Evolutionary conservation across 1,284 basidiomycete genomes (phyloP).

Genomic region (Agroathelia rolfsii): DNA sequence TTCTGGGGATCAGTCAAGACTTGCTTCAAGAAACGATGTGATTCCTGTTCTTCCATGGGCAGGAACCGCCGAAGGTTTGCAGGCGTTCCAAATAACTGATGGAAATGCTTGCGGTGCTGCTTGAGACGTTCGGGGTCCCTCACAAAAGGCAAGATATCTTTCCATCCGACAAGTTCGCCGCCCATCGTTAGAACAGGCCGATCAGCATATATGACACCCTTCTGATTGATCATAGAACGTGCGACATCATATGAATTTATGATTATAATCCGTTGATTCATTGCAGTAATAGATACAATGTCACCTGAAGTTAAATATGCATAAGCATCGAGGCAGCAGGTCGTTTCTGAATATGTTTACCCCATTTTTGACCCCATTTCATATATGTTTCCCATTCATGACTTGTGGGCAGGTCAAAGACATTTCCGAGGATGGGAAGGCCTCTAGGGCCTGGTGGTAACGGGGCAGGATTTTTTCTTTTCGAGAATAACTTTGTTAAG

Average conservation of each 20-base stretch:
- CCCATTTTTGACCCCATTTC: conserved; percentile 3
- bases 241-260: conserved; percentile 17
- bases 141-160: conserved; percentile 13
- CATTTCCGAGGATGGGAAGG: conserved; percentile 14
- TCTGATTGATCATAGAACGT: conserved; percentile 18
- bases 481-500: too few relatives aligned
- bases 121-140: conserved; percentile 16
- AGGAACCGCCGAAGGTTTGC: conserved; percentile 11
- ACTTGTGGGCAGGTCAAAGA: conserved; percentile 13
- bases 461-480: too few relatives aligned
- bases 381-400: conserved; percentile 13
- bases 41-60: conserved; percentile 17
- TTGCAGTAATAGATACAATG: conserved; percentile 10
- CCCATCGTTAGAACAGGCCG: conserved; percentile 17
- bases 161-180: conserved; percentile 16
- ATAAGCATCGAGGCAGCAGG: too few relatives aligned
- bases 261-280: too few relatives aligned
- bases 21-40: conserved; percentile 15
- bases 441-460: conserved; percentile 15
- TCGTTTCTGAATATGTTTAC: too few relatives aligned
- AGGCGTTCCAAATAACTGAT: conserved; percentile 19
- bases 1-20: conserved; percentile 14
- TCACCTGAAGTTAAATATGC: conserved; percentile 12
- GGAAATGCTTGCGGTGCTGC: conserved; percentile 12
- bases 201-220: conserved; percentile 17